These are phyloP conservation scores for Exophiala mesophila DNA, from an alignment of 2,329 filamentous ascomycete genomes.

Conservation along the genomic window DNA sequence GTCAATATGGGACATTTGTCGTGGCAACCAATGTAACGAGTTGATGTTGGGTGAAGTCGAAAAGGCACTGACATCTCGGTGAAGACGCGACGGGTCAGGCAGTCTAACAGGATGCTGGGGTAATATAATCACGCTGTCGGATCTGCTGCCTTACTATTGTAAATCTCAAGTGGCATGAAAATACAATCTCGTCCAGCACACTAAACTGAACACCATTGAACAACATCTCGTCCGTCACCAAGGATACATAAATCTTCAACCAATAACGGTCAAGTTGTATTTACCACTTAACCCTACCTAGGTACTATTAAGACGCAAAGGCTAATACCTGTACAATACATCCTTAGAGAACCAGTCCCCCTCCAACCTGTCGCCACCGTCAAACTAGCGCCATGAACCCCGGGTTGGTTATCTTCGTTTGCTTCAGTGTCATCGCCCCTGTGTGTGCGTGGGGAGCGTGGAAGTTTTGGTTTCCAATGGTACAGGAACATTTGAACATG, in stretches of 20 bases:
- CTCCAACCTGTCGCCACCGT: background rate
- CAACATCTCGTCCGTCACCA: no score
- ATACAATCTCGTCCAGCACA: no score
- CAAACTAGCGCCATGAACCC: conserved; percentile 21
- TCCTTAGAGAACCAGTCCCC: no score
- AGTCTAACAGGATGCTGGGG: no score
- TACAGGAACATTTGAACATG: conserved; percentile 23
- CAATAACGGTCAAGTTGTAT: background rate
- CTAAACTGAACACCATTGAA: no score
- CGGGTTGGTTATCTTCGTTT: conserved; percentile 26
- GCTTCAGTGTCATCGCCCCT: conserved; percentile 26
- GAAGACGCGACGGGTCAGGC: conserved; percentile 17
- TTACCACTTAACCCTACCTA: background rate
- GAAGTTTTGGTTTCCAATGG: conserved; percentile 24
- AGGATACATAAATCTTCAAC: background rate
- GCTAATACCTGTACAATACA: no score
- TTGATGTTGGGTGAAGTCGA: conserved; percentile 23
- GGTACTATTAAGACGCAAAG: background rate
- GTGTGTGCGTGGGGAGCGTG: conserved; percentile 23
- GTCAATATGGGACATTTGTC: conserved; percentile 27
- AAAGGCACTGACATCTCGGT: conserved; percentile 26
- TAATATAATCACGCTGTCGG: no score
- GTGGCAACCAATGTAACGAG: conserved; percentile 8
- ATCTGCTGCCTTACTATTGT: no score
- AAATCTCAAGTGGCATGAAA: no score